A percentile compares a stretch with the other conserved stretches of the same genome.
Evolutionary conservation across 768 basidiomycete genomes (phyloP).

Genomic region (Tulasnella sp.): DNA sequence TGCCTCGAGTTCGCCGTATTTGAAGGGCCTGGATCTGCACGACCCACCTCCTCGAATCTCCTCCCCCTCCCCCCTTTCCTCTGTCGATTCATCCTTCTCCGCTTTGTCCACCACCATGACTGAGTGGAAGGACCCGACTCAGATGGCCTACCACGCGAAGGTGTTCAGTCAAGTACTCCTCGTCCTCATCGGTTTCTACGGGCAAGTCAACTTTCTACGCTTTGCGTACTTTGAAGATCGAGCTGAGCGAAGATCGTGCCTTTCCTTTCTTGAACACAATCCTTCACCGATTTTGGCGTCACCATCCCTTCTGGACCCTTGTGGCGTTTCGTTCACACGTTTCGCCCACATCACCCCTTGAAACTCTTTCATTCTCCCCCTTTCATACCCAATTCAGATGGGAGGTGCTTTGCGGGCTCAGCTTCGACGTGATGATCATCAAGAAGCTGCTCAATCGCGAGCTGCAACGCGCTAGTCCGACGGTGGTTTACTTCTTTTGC

Average conservation of each 20-base stretch:
- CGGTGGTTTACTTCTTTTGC: background rate
- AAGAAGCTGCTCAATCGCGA: background rate
- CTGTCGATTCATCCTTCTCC: background rate
- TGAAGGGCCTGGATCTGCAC: background rate
- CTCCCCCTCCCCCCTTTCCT: background rate
- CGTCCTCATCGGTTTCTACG: conserved; percentile 1
- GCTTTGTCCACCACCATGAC: background rate
- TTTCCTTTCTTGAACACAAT: background rate
- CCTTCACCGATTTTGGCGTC: background rate
- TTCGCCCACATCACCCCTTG: background rate
- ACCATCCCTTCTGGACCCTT: background rate
- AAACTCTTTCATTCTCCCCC: background rate
- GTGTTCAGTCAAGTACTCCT: background rate
- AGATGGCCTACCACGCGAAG: background rate
- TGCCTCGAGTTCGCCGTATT: background rate
- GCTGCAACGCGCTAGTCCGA: background rate
- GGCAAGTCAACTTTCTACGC: background rate
- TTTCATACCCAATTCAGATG: background rate
- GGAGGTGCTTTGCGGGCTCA: background rate
- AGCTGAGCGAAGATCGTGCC: background rate
- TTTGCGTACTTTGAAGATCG: background rate
- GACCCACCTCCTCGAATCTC: background rate
- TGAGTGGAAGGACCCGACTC: background rate
- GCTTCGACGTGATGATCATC: background rate
- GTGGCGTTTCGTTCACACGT: background rate